These are phyloP conservation scores for Suillus americanus DNA, from an alignment of 768 basidiomycete species.

Conservation along the genomic window DNA sequence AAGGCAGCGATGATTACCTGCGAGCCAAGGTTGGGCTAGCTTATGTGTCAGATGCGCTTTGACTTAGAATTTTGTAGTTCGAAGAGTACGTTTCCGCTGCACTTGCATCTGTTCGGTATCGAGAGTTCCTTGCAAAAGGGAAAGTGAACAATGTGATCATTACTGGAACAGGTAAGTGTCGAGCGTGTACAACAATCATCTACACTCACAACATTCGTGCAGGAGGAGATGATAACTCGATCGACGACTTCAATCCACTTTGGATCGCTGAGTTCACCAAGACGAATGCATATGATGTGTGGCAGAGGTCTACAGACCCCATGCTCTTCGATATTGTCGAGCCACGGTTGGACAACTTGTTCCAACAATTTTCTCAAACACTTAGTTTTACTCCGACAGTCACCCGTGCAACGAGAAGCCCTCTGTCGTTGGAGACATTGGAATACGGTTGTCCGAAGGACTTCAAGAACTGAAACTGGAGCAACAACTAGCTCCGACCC, in stretches of 20 bases:
- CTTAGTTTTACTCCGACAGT: constrained; percentile 37
- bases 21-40: constrained; percentile 64
- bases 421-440: constrained; percentile 87
- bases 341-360: constrained; percentile 56
- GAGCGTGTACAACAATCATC: not conserved
- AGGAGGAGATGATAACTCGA: constrained; percentile 57
- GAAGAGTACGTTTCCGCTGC: constrained; percentile 94
- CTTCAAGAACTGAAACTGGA: constrained; percentile 92
- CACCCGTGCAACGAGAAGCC: constrained; percentile 94
- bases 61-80: constrained; percentile 42
- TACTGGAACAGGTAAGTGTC: constrained; percentile 49
- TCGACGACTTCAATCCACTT: constrained; percentile 80
- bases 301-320: constrained; percentile 90
- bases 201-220: constrained; percentile 8
- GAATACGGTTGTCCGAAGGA: constrained; percentile 88
- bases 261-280: constrained; percentile 89
- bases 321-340: constrained; percentile 95
- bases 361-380: not conserved
- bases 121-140: constrained; percentile 77
- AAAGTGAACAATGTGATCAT: constrained; percentile 65
- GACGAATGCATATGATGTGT: constrained; percentile 86
- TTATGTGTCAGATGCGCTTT: not conserved
- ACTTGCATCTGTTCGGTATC: constrained; percentile 86
- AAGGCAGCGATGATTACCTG: constrained; percentile 95
- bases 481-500: constrained; percentile 89